These are phyloP conservation scores for Cicer arietinum DNA, from an alignment of 306 rosid genomes.

Conservation along the genomic window DNA sequence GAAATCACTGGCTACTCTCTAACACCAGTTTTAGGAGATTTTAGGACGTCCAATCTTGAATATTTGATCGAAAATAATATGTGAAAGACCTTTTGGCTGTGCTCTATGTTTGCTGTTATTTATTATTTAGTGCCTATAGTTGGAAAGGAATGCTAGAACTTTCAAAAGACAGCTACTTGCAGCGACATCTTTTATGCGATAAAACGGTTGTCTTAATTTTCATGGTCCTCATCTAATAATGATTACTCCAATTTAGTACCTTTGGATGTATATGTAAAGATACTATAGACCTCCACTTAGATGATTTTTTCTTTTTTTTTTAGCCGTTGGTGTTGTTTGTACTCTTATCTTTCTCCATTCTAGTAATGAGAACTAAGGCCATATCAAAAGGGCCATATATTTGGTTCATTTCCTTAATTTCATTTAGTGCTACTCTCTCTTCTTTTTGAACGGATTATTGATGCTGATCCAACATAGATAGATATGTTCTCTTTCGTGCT, in stretches of 20 bases:
- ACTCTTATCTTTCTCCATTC: conserved; percentile 33
- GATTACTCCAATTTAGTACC: conserved; percentile 1
- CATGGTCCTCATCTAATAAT: conserved; percentile 7
- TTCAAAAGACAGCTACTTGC: conserved; percentile 31
- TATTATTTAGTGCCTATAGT: conserved; percentile 14
- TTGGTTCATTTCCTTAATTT: conserved; percentile 20
- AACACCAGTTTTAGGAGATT: not conserved
- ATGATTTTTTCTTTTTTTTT: not conserved
- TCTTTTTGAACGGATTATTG: not conserved
- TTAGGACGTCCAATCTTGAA: not conserved
- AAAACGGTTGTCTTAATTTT: conserved; percentile 1
- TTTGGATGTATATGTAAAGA: conserved; percentile 15
- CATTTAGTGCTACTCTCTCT: not conserved
- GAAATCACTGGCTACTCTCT: not conserved
- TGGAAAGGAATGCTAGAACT: conserved; percentile 26
- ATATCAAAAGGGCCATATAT: not conserved
- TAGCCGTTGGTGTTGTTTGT: not conserved
- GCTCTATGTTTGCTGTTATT: conserved; percentile 29
- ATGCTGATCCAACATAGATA: not conserved
- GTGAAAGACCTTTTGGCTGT: conserved; percentile 7
- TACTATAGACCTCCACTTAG: conserved; percentile 2
- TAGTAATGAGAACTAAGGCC: conserved; percentile 25
- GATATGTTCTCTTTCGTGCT: conserved; percentile 14
- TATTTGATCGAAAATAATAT: not conserved
- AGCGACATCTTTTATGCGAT: not conserved